Evolutionary conservation across 148 eudicot species (phyloP).

Genomic region (Amaranthus cruentus): DNA sequence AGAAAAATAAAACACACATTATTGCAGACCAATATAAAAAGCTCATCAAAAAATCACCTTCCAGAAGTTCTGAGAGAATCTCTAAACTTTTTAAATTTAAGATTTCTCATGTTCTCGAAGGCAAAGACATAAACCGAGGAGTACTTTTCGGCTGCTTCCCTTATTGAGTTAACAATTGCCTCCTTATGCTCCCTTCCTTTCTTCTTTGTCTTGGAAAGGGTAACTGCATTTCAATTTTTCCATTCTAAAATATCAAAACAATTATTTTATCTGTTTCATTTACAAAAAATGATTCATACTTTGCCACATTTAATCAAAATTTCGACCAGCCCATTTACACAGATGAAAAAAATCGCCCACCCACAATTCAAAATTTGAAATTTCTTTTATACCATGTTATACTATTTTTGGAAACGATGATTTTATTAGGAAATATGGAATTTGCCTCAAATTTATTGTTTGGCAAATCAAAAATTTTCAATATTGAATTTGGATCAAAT

Average conservation of each 20-base stretch:
- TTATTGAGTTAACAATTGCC: slow-evolving; percentile 51
- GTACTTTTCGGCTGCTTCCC: slow-evolving; percentile 67
- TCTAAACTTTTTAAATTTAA: slow-evolving; percentile 86
- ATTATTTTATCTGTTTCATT: background rate
- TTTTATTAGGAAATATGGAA: too few species aligned
- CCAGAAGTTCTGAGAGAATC: slow-evolving; percentile 67
- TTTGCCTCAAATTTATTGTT: too few species aligned
- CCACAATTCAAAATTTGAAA: background rate
- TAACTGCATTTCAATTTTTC: slow-evolving; percentile 43
- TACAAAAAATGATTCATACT: background rate
- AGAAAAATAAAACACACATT: background rate
- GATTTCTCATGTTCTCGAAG: slow-evolving; percentile 91
- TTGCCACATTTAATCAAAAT: background rate
- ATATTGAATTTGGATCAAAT: too few species aligned
- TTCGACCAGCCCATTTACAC: background rate
- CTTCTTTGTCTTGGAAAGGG: slow-evolving; percentile 91
- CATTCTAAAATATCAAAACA: background rate
- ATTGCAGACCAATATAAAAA: background rate
- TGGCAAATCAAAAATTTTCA: too few species aligned
- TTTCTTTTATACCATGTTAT: too few species aligned
- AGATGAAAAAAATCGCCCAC: background rate
- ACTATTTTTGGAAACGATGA: too few species aligned
- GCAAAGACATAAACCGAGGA: slow-evolving; percentile 60
- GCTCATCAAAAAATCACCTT: slow-evolving; percentile 36
- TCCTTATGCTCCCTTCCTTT: slow-evolving; percentile 85